These are phyloP conservation scores for Testicularia cyperi DNA, from an alignment of 1,284 basidiomycete species.

Conservation along the genomic window DNA sequence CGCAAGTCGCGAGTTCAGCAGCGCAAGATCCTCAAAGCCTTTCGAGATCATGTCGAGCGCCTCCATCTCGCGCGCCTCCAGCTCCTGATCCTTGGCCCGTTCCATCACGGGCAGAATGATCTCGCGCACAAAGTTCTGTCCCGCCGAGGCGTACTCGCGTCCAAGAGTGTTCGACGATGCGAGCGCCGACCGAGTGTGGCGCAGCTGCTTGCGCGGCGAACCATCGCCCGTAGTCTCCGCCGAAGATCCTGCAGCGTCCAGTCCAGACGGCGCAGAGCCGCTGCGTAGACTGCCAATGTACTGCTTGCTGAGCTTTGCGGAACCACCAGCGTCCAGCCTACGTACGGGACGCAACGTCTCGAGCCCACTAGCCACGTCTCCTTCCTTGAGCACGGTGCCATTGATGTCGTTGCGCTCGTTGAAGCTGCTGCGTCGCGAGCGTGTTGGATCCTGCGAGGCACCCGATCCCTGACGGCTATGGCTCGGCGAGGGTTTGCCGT, in stretches of 20 bases:
- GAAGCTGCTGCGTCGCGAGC: conserved; percentile 49
- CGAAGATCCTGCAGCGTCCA: conserved; percentile 7
- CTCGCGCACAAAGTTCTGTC: conserved; percentile 41
- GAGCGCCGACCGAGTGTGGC: conserved; percentile 31
- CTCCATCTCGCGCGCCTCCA: conserved; percentile 83
- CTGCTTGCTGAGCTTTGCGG: conserved; percentile 75
- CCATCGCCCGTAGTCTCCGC: neutral
- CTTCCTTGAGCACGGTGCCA: conserved; percentile 76
- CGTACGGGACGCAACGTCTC: conserved; percentile 90
- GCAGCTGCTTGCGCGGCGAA: conserved; percentile 10
- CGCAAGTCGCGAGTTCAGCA: conserved; percentile 77
- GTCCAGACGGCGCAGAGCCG: conserved; percentile 17
- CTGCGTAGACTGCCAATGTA: conserved; percentile 67
- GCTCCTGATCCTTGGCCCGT: conserved; percentile 65
- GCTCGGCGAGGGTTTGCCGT: conserved; percentile 30
- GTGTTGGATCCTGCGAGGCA: conserved; percentile 8
- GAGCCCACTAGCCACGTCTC: conserved; percentile 68
- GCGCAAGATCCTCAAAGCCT: conserved; percentile 80
- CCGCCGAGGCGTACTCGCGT: conserved; percentile 26
- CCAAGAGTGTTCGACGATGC: conserved; percentile 19
- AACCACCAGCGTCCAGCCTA: conserved; percentile 78
- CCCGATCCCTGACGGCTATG: conserved; percentile 23
- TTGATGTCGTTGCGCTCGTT: conserved; percentile 68
- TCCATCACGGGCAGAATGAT: conserved; percentile 51
- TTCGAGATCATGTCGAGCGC: conserved; percentile 83